Evolutionary conservation across 768 basidiomycete genomes (phyloP), one percentile per base, ranked within the genome.

Genomic region (Rhodotorula graminis): DNA sequence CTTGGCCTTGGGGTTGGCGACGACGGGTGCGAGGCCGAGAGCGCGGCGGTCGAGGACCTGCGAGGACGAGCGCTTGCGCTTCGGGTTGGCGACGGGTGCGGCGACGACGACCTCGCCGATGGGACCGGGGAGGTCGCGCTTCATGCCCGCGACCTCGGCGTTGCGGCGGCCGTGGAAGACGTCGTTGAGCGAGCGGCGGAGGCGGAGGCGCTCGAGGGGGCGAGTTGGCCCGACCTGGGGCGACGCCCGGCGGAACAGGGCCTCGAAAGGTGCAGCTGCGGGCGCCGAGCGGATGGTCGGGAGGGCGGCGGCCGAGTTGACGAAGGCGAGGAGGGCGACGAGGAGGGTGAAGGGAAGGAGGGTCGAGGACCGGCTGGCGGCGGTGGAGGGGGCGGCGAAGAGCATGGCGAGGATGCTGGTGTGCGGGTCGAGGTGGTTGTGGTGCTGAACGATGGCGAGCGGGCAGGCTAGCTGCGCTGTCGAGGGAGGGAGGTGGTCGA

Each of bases 191-290:
- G 67, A 60, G 4, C 71, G 64, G 12, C 74, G 67, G 31, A 67
- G 71, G 52, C 74, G 74, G 27, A 75, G 74, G 44, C 74, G 74
- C 50, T 75, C 74, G 61, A 75, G 44, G 21, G 70, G 65, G 19
- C 74, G 60, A 19, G 40, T 18, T 11, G 74, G 74, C 14, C 74
- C 74, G 67, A 75, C 74, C 23, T 61, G 50, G 4, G 70, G n/a
- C 15, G 67, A 59, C 16, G 74, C 70, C 23, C 60, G 60, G 61
- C 57, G 60, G 70, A 72, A 75, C 33, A 71, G 58, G 7, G 74
- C 64, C 52, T 69, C 74, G 59, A 49, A 71, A 31, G 56, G 33
- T 44, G 61, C 52, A 0, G 70, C 37, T 8, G 58, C 44, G 44
- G n/a, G 27, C 2, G 42, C 44, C 2, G 9, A 47, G 42, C 63